Base-by-base conservation (phyloP, 106 monocot species). In the Phalaenopsis equestris region DNA sequence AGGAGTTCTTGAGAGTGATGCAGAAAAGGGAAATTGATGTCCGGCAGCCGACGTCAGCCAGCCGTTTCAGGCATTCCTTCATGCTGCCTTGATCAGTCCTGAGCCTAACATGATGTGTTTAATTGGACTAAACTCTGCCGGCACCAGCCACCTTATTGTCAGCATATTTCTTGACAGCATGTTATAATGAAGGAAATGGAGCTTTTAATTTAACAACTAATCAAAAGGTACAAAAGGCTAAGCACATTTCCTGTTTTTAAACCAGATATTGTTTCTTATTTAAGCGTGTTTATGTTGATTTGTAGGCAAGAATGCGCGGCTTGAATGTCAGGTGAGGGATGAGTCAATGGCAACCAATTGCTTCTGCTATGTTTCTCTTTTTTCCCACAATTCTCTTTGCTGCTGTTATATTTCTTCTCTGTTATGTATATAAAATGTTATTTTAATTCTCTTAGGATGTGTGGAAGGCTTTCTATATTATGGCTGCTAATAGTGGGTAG, bases 1-100 rank as follows among this genome's bases (percentile, higher is more conserved):
- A 90, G 15, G 99, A 99, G 82, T 99, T 99, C 30, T 41, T 99
- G 41, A 80, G 83, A 73, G 88, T 86, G 17, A 70, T 99, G 67
- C 91, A 91, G 46, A 88, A 77, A 65, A 84, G 93, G 52, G 99
- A 95, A 72, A 85, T 39, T 41, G 91, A 91, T 73, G 73, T 95
- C n/a, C 85, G 84, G 19, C 88, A 93, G 55, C 92, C 93, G 48
- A 77, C 67, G 0, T 45, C 84, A 0, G 21, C 87, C 17, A 91
- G 93, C 8, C 8, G 87, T 2, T 45, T 73, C 75, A 2, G 85
- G 85, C 77, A 38, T 86, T 21, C 38, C 90, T 6, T 82, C 87
- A 19, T 90, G 88, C 68, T 90, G 88, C n/a, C 48, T 23, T 75
- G 47, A 49, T 70, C 61, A 21, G 21, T 19, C 61, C 3, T 61